A percentile compares a stretch with the other conserved stretches of the same genome.
Conservation (phyloP, 139 green algal species). For the Coelastrella sp. region DNA sequence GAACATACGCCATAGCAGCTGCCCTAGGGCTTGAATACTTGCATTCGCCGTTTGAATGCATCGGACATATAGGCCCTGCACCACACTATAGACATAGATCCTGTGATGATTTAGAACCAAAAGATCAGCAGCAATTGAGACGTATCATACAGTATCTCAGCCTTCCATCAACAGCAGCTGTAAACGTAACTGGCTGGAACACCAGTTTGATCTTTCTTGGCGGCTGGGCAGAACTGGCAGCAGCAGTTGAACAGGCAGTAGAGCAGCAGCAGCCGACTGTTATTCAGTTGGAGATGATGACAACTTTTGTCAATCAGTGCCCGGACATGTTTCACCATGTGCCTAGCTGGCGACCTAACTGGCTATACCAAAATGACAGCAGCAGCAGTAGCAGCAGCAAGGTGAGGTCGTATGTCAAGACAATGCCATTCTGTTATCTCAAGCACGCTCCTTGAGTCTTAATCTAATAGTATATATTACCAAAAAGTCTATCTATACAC, state of each 20-base stretch:
- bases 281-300: neutral
- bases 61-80: neutral
- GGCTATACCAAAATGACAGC: neutral
- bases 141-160: neutral
- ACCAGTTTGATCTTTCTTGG: neutral
- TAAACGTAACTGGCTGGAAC: neutral
- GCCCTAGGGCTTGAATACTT: too few relatives aligned
- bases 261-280: constrained; percentile 1
- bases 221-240: neutral
- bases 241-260: neutral
- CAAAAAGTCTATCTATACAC: too few relatives aligned
- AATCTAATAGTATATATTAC: too few relatives aligned
- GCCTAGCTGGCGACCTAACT: neutral
- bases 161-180: neutral
- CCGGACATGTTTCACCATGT: constrained; percentile 16
- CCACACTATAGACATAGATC: neutral
- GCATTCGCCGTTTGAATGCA: neutral
- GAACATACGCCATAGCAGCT: too few relatives aligned
- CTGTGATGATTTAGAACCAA: neutral
- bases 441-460: too few relatives aligned
- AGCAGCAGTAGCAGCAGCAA: neutral
- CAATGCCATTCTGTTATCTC: neutral
- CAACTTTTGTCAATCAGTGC: neutral
- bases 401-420: neutral
- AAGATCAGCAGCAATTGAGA: neutral